phyloP scores from a whole-genome alignment of 2,329 filamentous ascomycete genomes.

The Fusarium marasasianum region DNA sequence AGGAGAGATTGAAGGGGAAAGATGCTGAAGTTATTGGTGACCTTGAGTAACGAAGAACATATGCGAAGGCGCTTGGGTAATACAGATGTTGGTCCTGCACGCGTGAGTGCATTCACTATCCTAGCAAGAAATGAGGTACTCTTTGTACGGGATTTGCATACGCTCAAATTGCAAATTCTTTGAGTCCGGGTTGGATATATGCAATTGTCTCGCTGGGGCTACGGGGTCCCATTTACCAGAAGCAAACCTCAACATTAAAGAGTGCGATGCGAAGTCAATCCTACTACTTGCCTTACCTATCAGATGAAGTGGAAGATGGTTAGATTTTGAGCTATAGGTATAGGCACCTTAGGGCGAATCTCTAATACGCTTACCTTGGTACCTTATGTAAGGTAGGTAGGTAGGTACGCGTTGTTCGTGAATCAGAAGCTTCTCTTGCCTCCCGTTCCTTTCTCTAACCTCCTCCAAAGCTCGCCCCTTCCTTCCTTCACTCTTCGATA shows the following conservation, averaged over 20 bases:
- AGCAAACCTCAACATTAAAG: background rate
- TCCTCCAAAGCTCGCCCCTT: background rate
- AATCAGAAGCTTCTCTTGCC: background rate
- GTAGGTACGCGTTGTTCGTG: background rate
- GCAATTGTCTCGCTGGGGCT: background rate
- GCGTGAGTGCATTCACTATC: background rate
- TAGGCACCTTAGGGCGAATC: background rate
- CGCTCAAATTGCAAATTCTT: background rate
- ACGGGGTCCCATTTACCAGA: background rate
- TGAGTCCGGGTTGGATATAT: background rate
- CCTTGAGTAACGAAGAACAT: background rate
- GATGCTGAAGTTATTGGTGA: slow-evolving; percentile 20
- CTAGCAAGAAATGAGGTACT: background rate
- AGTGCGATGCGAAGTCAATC: background rate
- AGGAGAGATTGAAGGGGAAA: slow-evolving; percentile 50
- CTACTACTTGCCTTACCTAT: background rate
- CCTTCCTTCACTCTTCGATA: background rate
- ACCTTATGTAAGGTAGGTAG: background rate
- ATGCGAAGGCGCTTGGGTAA: background rate
- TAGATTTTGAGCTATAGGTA: background rate
- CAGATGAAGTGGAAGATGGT: background rate
- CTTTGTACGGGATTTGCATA: background rate
- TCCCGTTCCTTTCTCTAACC: background rate
- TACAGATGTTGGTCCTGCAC: background rate
- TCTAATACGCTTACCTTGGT: background rate